A percentile compares a stretch with the other conserved stretches of the same genome.
phyloP scores from a whole-genome alignment of 768 basidiomycete species.

The Termitomyces sp. region DNA sequence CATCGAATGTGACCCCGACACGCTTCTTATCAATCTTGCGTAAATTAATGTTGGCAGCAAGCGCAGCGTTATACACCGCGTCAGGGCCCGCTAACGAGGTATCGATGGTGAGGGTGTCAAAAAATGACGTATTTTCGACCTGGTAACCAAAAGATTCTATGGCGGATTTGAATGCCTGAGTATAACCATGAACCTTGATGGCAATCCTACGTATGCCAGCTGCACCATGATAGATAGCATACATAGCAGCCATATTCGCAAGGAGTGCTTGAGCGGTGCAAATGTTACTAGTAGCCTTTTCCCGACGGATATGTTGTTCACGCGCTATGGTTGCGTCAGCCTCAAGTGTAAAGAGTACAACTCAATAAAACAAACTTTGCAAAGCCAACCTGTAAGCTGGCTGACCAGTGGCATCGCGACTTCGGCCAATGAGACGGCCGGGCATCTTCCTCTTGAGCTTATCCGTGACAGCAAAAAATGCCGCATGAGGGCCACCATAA shows the following conservation, averaged over 20 bases:
- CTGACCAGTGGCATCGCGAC: constrained; percentile 78
- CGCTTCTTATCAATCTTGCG: constrained; percentile 66
- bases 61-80: constrained; percentile 64
- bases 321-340: constrained; percentile 49
- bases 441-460: constrained; percentile 97
- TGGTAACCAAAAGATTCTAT: constrained; percentile 73
- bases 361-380: constrained; percentile 62
- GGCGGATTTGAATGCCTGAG: constrained; percentile 64
- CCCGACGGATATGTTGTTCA: constrained; percentile 94
- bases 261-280: constrained; percentile 97
- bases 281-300: constrained; percentile 98
- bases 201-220: constrained; percentile 81
- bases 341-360: not conserved
- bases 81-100: constrained; percentile 53
- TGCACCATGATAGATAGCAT: constrained; percentile 94
- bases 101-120: constrained; percentile 86
- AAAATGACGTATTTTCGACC: constrained; percentile 69
- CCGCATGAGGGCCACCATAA: constrained; percentile 97
- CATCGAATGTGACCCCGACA: constrained; percentile 90
- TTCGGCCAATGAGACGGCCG: constrained; percentile 90
- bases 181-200: constrained; percentile 83
- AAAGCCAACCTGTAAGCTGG: constrained; percentile 89
- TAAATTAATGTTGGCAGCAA: constrained; percentile 72
- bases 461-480: constrained; percentile 94
- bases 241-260: constrained; percentile 99